Conservation (phyloP, 495 filamentous ascomycete genomes). For the Ramalina peruviana region DNA sequence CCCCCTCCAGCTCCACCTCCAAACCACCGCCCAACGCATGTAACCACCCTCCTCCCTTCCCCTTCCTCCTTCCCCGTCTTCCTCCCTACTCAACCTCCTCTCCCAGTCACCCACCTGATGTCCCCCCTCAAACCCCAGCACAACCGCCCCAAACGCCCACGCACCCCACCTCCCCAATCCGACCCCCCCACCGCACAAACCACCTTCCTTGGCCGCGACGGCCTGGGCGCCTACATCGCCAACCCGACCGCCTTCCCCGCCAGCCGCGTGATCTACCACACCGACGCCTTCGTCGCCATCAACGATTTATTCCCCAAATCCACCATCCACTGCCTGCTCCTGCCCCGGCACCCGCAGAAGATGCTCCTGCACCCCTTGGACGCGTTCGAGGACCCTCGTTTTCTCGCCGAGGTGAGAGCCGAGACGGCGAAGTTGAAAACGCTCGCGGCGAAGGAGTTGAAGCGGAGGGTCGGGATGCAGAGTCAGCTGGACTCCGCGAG, state of each 20-base stretch:
- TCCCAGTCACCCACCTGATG: slow-evolving; percentile 56
- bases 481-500: slow-evolving; percentile 47
- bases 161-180: slow-evolving; percentile 16
- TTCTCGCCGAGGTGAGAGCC: slow-evolving; percentile 47
- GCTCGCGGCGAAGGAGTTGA: slow-evolving; percentile 62
- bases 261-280: slow-evolving; percentile 51
- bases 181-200: slow-evolving; percentile 19
- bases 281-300: slow-evolving; percentile 62
- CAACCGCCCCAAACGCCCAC: slow-evolving; percentile 28
- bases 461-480: slow-evolving; percentile 48
- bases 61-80: neutral
- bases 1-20: neutral
- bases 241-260: slow-evolving; percentile 49
- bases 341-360: slow-evolving; percentile 56
- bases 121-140: slow-evolving; percentile 30
- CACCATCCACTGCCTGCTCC: slow-evolving; percentile 68
- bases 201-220: slow-evolving; percentile 38
- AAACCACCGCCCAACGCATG: slow-evolving; percentile 23
- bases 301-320: slow-evolving; percentile 78
- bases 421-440: slow-evolving; percentile 47
- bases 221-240: slow-evolving; percentile 57
- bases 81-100: neutral
- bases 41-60: slow-evolving; percentile 15
- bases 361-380: slow-evolving; percentile 60
- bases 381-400: slow-evolving; percentile 56